A percentile compares a stretch with the other conserved stretches of the same genome.
Conservation (phyloP, 345 rosid genomes). For the Salix exigua region DNA sequence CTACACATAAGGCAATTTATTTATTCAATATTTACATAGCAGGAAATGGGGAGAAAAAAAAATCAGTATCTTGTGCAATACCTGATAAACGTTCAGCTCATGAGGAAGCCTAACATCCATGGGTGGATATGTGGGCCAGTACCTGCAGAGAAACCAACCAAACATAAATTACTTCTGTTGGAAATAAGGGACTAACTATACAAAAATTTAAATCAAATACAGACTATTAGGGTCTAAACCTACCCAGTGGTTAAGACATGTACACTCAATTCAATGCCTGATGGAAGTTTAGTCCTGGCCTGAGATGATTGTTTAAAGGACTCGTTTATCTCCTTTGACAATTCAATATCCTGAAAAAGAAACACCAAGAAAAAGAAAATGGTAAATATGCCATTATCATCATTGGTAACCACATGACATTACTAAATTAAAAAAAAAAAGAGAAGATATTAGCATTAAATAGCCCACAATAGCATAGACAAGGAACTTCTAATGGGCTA, state of each 20-base stretch:
- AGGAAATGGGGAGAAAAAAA: neutral
- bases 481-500: neutral
- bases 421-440: neutral
- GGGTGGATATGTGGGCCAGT: conserved; percentile 99
- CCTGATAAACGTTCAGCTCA: conserved; percentile 97
- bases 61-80: conserved; percentile 24
- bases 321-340: conserved; percentile 95
- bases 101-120: conserved; percentile 99
- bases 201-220: neutral
- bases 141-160: conserved; percentile 49
- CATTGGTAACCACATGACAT: neutral
- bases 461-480: neutral
- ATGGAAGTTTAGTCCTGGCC: conserved; percentile 91
- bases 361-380: neutral
- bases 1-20: conserved; percentile 31
- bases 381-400: neutral
- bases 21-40: neutral
- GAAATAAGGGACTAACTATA: conserved; percentile 6
- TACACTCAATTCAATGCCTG: conserved; percentile 98
- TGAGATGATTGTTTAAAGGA: conserved; percentile 96
- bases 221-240: conserved; percentile 18
- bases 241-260: conserved; percentile 97
- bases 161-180: neutral
- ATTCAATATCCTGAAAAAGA: conserved; percentile 77
- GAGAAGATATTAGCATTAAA: neutral